Evolutionary conservation across 2,329 filamentous ascomycete genomes (phyloP), one percentile per base, ranked within the genome.

Genomic region (Pseudogymnoascus verrucosus): DNA sequence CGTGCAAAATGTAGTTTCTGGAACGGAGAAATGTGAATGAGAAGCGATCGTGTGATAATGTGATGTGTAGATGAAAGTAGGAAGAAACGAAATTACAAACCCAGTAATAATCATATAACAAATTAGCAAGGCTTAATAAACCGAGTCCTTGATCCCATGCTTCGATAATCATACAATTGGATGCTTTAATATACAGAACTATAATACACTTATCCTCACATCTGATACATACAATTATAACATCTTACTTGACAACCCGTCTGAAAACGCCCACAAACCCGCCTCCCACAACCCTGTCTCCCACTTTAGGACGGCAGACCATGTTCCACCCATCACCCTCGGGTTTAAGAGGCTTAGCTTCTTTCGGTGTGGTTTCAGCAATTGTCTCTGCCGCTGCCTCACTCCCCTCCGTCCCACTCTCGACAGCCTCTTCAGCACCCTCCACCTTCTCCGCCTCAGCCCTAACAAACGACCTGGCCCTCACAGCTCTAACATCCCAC

Each of bases 401-500:
- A 16, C 36, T 54, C 26, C 40, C 40, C 26, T 28, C 63, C 7
- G 36, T n/a, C 1, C 14, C 42, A 6, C 60, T 47, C 39, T 64
- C 63, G 2, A n/a, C 6, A 21, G 59, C 36, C 8, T 62, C 42
- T 12, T 63, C 34, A 3, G 14, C n/a, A 23, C 12, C 59, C 23
- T 61, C 37, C 44, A 8, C 54, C 11, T 39, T 36, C 37, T 26
- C 44, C 6, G 44, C 44, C 39, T 67, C 64, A 5, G 65, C 67
- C 62, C 68, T 70, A 31, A 69, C n/a, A 14, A 69, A 36, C 4
- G 71, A 69, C 54, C 71, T 70, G 28, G 71, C 69, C 40, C 68
- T 70, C 2, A 79, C 81, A 60, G 78, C 77, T 68, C 83, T 80
- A 16, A 89, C 79, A 71, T 88, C 85, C 87, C 87, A 89, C 66